Evolutionary conservation across 2,329 filamentous ascomycete genomes (phyloP).

Genomic region (Juglanconis oblonga): DNA sequence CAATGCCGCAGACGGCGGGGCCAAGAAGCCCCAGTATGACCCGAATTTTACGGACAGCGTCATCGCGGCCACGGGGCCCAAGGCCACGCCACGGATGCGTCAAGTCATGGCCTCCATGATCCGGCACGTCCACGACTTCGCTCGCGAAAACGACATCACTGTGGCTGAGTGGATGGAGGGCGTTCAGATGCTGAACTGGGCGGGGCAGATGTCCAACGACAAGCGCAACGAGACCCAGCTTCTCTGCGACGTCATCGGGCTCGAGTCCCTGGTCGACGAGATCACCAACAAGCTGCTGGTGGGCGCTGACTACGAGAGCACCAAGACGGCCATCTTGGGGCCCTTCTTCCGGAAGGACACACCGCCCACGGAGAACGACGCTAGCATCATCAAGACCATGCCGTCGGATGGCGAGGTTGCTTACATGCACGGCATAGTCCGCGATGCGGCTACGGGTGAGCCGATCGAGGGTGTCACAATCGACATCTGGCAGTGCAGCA

Average conservation of each 20-base stretch:
- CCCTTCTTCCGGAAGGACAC: conserved; percentile 80
- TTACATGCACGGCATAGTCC: conserved; percentile 62
- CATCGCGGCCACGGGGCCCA: conserved; percentile 70
- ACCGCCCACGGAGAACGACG: conserved; percentile 67
- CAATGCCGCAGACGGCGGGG: conserved; percentile 25
- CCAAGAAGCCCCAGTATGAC: conserved; percentile 54
- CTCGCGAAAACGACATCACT: conserved; percentile 74
- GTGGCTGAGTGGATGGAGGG: conserved; percentile 77
- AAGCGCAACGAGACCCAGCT: conserved; percentile 73
- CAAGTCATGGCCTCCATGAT: conserved; percentile 67
- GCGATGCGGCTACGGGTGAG: conserved; percentile 56
- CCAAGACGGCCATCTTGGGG: conserved; percentile 76
- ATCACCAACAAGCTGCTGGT: conserved; percentile 64
- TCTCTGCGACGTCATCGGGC: conserved; percentile 69
- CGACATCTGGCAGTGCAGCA: conserved; percentile 77
- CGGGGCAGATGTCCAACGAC: conserved; percentile 66
- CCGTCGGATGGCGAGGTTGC: conserved; percentile 49
- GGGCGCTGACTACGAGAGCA: conserved; percentile 47
- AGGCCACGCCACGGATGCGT: conserved; percentile 65
- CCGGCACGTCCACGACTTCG: conserved; percentile 76
- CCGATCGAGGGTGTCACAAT: conserved; percentile 65
- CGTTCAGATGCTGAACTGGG: conserved; percentile 56
- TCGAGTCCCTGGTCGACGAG: conserved; percentile 77
- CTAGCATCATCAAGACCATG: conserved; percentile 57
- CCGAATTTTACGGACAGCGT: conserved; percentile 74